phyloP scores from a whole-genome alignment of 106 monocot species.

The Allium fistulosum region DNA sequence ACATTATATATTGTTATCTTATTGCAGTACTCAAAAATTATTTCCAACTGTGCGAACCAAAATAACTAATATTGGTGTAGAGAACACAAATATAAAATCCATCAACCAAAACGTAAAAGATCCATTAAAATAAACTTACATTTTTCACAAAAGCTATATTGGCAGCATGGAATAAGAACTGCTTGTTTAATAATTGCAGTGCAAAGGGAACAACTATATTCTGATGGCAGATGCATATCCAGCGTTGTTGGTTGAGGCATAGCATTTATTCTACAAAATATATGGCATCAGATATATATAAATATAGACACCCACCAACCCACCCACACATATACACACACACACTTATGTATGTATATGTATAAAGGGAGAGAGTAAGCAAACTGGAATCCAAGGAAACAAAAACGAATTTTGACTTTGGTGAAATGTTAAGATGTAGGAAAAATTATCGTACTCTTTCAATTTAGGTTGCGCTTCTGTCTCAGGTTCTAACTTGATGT shows the following conservation, averaged over 20 bases:
- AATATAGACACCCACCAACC: too few relatives aligned
- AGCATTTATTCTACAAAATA: conserved; percentile 11
- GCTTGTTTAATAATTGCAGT: conserved; percentile 54
- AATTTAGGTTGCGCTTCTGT: conserved; percentile 17
- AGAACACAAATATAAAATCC: too few relatives aligned
- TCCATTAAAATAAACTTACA: conserved; percentile 35
- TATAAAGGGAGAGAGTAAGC: too few relatives aligned
- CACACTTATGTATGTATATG: too few relatives aligned
- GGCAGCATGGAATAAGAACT: conserved; percentile 84
- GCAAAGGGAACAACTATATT: conserved; percentile 67
- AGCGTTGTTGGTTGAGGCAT: conserved; percentile 6
- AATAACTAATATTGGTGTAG: too few relatives aligned
- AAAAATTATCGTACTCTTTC: conserved; percentile 24
- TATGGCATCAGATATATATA: not conserved
- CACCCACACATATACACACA: too few relatives aligned
- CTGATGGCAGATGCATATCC: conserved; percentile 34
- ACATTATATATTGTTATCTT: too few relatives aligned
- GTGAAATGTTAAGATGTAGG: too few relatives aligned
- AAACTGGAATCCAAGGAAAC: not conserved
- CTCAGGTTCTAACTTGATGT: conserved; percentile 7
- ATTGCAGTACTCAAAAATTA: too few relatives aligned
- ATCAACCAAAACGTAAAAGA: not conserved
- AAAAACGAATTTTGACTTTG: not conserved
- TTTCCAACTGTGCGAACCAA: too few relatives aligned
- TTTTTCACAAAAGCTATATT: conserved; percentile 74